Conservation (phyloP, 495 filamentous ascomycete species). For the Hypoxylon perforatum region DNA sequence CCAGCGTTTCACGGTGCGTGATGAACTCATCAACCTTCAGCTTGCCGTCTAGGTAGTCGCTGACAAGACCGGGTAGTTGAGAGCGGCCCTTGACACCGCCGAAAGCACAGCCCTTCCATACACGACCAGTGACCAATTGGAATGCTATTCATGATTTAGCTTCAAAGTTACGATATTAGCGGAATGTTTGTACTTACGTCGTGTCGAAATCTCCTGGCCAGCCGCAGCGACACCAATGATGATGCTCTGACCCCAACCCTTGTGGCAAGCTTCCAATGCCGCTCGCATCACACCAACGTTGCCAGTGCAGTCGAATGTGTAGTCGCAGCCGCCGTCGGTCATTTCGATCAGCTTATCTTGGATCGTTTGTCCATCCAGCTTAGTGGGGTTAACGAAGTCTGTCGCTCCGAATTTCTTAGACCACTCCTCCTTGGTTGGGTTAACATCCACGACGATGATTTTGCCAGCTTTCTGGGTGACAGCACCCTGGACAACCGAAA, state of each 20-base stretch:
- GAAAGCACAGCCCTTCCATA: conserved; percentile 98
- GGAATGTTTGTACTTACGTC: conserved; percentile 73
- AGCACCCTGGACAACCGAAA: conserved; percentile 94
- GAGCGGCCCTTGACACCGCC: conserved; percentile 97
- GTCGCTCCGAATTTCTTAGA: conserved; percentile 93
- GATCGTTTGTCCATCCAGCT: conserved; percentile 79
- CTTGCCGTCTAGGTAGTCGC: conserved; percentile 87
- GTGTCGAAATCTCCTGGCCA: conserved; percentile 94
- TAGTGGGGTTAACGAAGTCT: conserved; percentile 93
- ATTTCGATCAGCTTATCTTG: conserved; percentile 94
- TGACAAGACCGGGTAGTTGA: conserved; percentile 87
- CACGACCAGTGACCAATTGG: conserved; percentile 96
- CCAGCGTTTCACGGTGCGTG: conserved; percentile 87
- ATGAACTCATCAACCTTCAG: conserved; percentile 99
- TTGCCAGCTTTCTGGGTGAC: conserved; percentile 85
- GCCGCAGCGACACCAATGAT: conserved; percentile 98
- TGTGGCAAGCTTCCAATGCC: conserved; percentile 97
- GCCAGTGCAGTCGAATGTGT: conserved; percentile 99
- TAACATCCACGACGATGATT: conserved; percentile 97
- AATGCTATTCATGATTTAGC: conserved; percentile 73
- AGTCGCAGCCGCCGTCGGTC: conserved; percentile 99
- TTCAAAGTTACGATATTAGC: conserved; percentile 4
- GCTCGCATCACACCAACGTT: conserved; percentile 97
- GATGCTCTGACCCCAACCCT: conserved; percentile 98
- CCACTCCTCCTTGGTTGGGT: conserved; percentile 93